These are phyloP conservation scores for Pharus latifolius DNA, from an alignment of 176 grass and related monocot genomes.

Conservation along the genomic window DNA sequence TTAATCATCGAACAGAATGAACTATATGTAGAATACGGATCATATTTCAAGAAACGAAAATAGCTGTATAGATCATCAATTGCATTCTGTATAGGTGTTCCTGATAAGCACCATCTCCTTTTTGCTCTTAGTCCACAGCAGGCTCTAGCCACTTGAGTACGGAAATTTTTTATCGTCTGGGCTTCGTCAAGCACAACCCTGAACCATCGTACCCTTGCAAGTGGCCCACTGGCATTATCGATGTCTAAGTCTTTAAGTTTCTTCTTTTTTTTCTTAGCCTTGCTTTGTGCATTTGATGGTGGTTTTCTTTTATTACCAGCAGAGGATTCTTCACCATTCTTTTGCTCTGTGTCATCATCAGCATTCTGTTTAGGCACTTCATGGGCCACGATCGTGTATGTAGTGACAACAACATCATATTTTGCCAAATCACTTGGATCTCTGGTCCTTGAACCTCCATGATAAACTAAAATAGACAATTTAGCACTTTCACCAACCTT, in stretches of 20 bases:
- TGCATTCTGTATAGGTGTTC: slow-evolving; percentile 96
- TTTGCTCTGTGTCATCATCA: slow-evolving; percentile 59
- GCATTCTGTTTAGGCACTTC: slow-evolving; percentile 90
- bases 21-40: slow-evolving; percentile 69
- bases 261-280: slow-evolving; percentile 73
- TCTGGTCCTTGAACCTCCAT: slow-evolving; percentile 92
- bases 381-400: slow-evolving; percentile 93
- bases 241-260: slow-evolving; percentile 45
- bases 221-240: slow-evolving; percentile 63
- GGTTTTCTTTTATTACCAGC: slow-evolving; percentile 69
- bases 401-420: slow-evolving; percentile 93
- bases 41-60: slow-evolving; percentile 96
- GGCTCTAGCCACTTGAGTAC: slow-evolving; percentile 82
- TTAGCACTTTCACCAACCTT: slow-evolving; percentile 62
- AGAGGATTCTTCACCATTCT: slow-evolving; percentile 67
- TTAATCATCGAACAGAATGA: slow-evolving; percentile 88
- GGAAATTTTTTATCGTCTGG: slow-evolving; percentile 95
- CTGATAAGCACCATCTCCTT: slow-evolving; percentile 96
- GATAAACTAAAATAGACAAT: slow-evolving; percentile 87
- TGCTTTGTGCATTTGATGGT: slow-evolving; percentile 11
- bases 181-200: slow-evolving; percentile 96
- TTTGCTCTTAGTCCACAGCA: slow-evolving; percentile 93
- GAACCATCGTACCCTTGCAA: slow-evolving; percentile 94
- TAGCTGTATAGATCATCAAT: slow-evolving; percentile 96
- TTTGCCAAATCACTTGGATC: slow-evolving; percentile 69